Base-by-base conservation (phyloP, 2,329 filamentous ascomycete genomes). In the Trichoderma gracile region DNA sequence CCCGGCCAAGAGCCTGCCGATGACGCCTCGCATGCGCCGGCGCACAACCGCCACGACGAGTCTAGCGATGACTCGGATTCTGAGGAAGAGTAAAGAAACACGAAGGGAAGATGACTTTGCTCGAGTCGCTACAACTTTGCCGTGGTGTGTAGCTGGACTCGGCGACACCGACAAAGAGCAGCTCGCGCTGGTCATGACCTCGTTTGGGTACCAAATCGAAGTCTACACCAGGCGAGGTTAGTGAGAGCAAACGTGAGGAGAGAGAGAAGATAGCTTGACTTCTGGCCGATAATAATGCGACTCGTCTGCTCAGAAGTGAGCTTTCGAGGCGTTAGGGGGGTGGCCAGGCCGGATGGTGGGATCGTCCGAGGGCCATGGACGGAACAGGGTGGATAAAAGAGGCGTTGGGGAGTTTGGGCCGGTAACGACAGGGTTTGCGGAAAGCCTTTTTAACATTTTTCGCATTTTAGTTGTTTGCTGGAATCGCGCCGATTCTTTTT, bases 11-110 rank as follows among this genome's bases (percentile, higher is more conserved):
- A 77, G 47, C 69, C 72, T 9, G 67, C 67, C 8, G 73, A 78
- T 50, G 70, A 68, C 42, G 67, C 70, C 64, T 58, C 67, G 21
- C 71, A 71, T 59, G 69, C 70, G 21, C 69, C 71, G 38, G 73
- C 71, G 50, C 73, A 71, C 21, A 72, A 67, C 33, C 75, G 72
- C 64, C 61, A 57, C 21, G 60, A 64, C 30, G 74, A 78, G 33
- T 76, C 76, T 9, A 78, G 75, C 50, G 80, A 81, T 27, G 79
- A 81, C 54, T 81, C 80, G 2, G 80, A 81, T 53, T 81, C 79
- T 43, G 81, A 81, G 58, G 80, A 80, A 47, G 79, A 81, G 69
- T 77, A 85, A 68, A 65, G 19, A 43, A 30, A 55, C 15, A n/a
- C n/a, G n/a, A n/a, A n/a, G 5, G 25, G 27, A 10, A 38, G 10